These are phyloP conservation scores for Fusarium chaquense DNA, from an alignment of 2,329 filamentous ascomycete species.

Conservation along the genomic window DNA sequence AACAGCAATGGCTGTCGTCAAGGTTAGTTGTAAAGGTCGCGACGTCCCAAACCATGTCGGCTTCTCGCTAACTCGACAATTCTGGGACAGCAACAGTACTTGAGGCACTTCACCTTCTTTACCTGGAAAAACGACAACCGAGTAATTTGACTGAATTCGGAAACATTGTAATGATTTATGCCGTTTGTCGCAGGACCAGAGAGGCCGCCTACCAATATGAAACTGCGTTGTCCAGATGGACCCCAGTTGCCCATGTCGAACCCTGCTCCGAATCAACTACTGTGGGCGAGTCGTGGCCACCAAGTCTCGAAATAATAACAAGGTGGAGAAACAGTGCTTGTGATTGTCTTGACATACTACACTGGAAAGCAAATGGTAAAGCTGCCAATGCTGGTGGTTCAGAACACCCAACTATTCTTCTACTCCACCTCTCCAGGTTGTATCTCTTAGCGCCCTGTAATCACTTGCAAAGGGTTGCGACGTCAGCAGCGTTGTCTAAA, in stretches of 20 bases:
- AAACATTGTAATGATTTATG: constrained; percentile 29
- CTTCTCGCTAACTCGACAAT: background rate
- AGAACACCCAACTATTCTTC: constrained; percentile 39
- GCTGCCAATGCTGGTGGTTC: constrained; percentile 34
- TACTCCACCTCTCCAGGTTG: constrained; percentile 37
- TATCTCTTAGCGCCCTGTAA: constrained; percentile 30
- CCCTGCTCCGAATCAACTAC: constrained; percentile 5
- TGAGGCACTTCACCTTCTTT: constrained; percentile 32
- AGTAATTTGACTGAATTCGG: constrained; percentile 36
- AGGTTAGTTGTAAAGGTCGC: background rate
- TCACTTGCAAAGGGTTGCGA: constrained; percentile 26
- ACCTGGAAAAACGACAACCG: constrained; percentile 34
- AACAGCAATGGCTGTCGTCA: background rate
- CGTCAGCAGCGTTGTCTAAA: background rate
- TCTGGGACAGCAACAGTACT: constrained; percentile 10
- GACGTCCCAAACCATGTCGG: no score
- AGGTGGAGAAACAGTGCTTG: constrained; percentile 40
- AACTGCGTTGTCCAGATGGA: constrained; percentile 26
- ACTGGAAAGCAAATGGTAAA: constrained; percentile 36
- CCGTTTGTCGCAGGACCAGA: constrained; percentile 19
- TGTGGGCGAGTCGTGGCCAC: constrained; percentile 31
- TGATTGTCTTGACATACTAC: constrained; percentile 36
- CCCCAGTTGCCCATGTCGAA: constrained; percentile 30
- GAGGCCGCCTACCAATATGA: constrained; percentile 28
- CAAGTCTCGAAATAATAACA: constrained; percentile 25